A percentile compares a stretch with the other conserved stretches of the same genome.
phyloP scores from a whole-genome alignment of 371 early-diverging fungal species.

The Batrachochytrium dendrobatidis region DNA sequence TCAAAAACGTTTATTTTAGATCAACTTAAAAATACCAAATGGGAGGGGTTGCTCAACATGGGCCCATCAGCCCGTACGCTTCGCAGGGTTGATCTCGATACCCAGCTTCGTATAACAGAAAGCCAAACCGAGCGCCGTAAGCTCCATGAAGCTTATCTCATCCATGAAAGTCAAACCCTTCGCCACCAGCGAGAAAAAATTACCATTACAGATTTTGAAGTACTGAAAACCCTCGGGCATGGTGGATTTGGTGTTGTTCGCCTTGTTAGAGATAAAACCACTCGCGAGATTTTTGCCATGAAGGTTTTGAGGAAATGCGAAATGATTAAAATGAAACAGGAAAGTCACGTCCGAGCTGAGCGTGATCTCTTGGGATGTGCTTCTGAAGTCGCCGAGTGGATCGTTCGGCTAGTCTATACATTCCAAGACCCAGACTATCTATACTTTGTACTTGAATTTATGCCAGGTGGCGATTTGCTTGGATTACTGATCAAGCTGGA shows the following conservation, averaged over 20 bases:
- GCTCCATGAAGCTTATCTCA: slow-evolving; percentile 30
- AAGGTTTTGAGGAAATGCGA: slow-evolving; percentile 35
- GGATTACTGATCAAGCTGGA: slow-evolving; percentile 35
- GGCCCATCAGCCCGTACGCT: neutral
- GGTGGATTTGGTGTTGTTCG: slow-evolving; percentile 46
- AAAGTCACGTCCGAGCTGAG: slow-evolving; percentile 38
- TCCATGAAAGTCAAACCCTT: slow-evolving; percentile 44
- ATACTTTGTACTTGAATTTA: slow-evolving; percentile 45
- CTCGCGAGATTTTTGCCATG: slow-evolving; percentile 42
- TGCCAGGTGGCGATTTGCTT: slow-evolving; percentile 38
- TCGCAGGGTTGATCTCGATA: neutral
- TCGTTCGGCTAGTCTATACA: slow-evolving; percentile 35
- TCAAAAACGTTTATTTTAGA: too few species aligned
- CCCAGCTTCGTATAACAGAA: neutral
- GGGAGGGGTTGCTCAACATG: neutral
- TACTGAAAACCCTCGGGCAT: slow-evolving; percentile 31
- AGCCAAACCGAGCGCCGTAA: neutral
- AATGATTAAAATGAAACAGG: slow-evolving; percentile 30
- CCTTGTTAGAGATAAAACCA: slow-evolving; percentile 32
- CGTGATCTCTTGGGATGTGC: slow-evolving; percentile 35
- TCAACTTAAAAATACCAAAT: too few species aligned
- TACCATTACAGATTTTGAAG: slow-evolving; percentile 26
- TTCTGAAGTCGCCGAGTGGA: slow-evolving; percentile 33
- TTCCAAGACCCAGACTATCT: slow-evolving; percentile 43
- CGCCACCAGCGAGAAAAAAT: slow-evolving; percentile 39